Percentiles rank a stretch among this genome's conserved stretches.
phyloP scores from a whole-genome alignment of 805 yeast species.

The Kazachstania martiniae region DNA sequence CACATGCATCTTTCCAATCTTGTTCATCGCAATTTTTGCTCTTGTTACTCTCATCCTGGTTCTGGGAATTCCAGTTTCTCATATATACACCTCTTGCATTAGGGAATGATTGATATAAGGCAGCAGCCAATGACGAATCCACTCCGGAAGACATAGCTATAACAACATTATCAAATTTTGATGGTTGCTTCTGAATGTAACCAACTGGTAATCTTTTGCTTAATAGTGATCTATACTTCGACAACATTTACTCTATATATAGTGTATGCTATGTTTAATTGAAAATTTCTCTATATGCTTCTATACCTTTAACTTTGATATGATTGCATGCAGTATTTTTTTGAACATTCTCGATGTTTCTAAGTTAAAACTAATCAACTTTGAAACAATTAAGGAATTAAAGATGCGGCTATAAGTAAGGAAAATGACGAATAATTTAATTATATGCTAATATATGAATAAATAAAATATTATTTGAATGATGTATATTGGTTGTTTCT shows the following conservation, averaged over 20 bases:
- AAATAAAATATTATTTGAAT: no score
- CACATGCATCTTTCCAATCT: slow-evolving; percentile 80
- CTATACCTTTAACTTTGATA: no score
- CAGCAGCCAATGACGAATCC: slow-evolving; percentile 85
- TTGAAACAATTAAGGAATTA: no score
- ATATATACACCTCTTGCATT: slow-evolving; percentile 78
- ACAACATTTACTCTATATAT: not conserved
- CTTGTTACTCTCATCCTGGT: slow-evolving; percentile 12
- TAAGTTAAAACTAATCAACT: no score
- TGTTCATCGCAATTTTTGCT: slow-evolving; percentile 58
- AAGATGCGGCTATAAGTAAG: no score
- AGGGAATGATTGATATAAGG: slow-evolving; percentile 44
- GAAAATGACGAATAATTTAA: no score
- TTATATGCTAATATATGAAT: no score
- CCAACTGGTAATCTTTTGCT: slow-evolving; percentile 2
- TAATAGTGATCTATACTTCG: not conserved
- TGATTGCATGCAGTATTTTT: no score
- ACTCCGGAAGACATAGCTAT: slow-evolving; percentile 97
- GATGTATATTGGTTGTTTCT: no score
- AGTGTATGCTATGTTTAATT: no score
- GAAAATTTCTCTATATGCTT: no score
- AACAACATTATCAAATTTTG: slow-evolving; percentile 45
- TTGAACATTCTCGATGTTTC: no score
- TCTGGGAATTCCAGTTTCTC: slow-evolving; percentile 93
- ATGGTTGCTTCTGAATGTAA: slow-evolving; percentile 28